Conservation (phyloP, 2,329 filamentous ascomycete genomes). For the Apiospora sp. region DNA sequence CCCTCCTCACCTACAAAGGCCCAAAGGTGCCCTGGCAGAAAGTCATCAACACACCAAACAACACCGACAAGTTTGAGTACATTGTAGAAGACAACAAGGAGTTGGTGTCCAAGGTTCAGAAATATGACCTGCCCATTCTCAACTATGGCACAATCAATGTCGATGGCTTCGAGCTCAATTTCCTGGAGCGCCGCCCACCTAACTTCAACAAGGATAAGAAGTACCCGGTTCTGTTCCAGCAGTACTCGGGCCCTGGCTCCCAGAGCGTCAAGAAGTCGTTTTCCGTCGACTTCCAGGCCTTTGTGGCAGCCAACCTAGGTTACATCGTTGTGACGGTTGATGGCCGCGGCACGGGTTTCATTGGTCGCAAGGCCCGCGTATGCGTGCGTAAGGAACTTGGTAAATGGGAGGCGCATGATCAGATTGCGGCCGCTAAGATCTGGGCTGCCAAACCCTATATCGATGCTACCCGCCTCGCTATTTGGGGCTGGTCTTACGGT, state of each 20-base stretch:
- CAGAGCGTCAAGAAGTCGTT: constrained; percentile 86
- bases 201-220: constrained; percentile 85
- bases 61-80: constrained; percentile 69
- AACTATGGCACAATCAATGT: constrained; percentile 87
- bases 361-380: constrained; percentile 84
- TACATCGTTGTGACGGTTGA: constrained; percentile 97
- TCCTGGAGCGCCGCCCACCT: constrained; percentile 85
- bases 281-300: constrained; percentile 87
- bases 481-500: constrained; percentile 99
- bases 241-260: constrained; percentile 95
- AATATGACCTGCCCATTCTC: constrained; percentile 82
- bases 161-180: constrained; percentile 75
- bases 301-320: constrained; percentile 82
- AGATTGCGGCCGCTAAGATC: constrained; percentile 87
- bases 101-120: constrained; percentile 73
- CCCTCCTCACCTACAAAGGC: constrained; percentile 83
- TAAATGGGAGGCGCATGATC: constrained; percentile 84
- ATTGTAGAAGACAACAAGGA: constrained; percentile 79
- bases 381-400: constrained; percentile 85
- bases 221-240: constrained; percentile 93
- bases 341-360: constrained; percentile 89
- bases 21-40: constrained; percentile 91
- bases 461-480: constrained; percentile 81
- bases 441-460: constrained; percentile 86
- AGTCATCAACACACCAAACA: constrained; percentile 82